These are phyloP conservation scores for Pycnococcus provasolii DNA, from an alignment of 139 green algal species.

Conservation along the genomic window DNA sequence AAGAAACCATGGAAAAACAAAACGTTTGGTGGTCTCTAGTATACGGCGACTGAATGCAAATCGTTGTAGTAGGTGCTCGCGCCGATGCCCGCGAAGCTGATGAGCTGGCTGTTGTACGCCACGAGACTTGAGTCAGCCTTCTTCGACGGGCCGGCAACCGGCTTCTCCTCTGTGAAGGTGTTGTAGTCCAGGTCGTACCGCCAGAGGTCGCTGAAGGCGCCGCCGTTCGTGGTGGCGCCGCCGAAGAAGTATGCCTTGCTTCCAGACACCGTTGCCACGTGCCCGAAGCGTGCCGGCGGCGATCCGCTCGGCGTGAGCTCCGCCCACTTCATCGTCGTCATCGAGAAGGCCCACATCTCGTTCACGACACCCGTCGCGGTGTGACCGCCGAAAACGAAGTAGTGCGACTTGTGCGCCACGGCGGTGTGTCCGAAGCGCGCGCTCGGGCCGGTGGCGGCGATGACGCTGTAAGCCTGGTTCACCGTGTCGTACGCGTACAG, in stretches of 20 bases:
- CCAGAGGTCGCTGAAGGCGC: background rate
- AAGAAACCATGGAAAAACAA: no score
- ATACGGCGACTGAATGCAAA: no score
- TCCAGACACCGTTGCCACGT: background rate
- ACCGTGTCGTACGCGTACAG: conserved; percentile 6
- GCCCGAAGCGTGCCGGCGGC: background rate
- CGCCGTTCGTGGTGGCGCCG: background rate
- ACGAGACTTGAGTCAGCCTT: background rate
- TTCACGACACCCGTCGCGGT: background rate
- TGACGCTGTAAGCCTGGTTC: conserved; percentile 8
- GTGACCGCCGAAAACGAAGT: conserved; percentile 18
- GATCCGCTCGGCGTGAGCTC: conserved; percentile 7
- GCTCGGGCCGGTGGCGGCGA: background rate
- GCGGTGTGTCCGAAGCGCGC: conserved; percentile 11
- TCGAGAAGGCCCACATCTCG: conserved; percentile 15
- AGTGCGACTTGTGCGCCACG: background rate
- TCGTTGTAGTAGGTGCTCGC: conserved; percentile 2
- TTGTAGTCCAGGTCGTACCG: conserved; percentile 27
- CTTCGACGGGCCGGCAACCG: conserved; percentile 1
- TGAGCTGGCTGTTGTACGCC: conserved; percentile 1
- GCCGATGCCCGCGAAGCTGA: background rate
- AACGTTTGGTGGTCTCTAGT: no score
- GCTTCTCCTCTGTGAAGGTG: background rate
- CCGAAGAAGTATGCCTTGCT: conserved; percentile 7
- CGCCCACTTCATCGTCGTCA: background rate